phyloP scores from a whole-genome alignment of 73 alveolate genomes.

The Paramecium octaurelia region DNA sequence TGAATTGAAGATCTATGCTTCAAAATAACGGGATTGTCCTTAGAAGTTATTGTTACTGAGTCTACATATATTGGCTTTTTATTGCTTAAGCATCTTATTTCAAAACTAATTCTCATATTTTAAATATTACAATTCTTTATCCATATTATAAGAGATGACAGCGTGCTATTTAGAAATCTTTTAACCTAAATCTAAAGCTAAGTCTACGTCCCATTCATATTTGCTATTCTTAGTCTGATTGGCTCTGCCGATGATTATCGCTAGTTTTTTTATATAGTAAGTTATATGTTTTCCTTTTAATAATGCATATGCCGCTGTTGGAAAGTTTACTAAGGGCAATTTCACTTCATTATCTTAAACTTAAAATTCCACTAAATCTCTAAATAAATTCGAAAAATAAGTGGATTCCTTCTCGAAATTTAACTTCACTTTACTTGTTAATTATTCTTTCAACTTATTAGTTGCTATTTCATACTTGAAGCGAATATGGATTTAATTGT shows the following conservation, averaged over 20 bases:
- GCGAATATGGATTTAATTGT: not conserved
- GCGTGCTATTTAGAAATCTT: slow-evolving; percentile 61
- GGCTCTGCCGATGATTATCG: slow-evolving; percentile 53
- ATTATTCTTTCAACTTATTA: not conserved
- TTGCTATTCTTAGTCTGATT: slow-evolving; percentile 1
- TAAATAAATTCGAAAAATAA: not conserved
- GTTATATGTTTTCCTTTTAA: slow-evolving; percentile 51
- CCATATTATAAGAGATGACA: slow-evolving; percentile 25
- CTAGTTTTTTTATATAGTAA: slow-evolving; percentile 50
- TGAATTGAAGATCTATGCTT: slow-evolving; percentile 47
- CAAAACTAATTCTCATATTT: not conserved
- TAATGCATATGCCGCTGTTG: slow-evolving; percentile 53
- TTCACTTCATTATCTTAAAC: not conserved
- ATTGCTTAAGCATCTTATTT: slow-evolving; percentile 49
- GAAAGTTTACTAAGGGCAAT: not conserved
- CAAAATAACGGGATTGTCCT: slow-evolving; percentile 37
- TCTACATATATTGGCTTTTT: slow-evolving; percentile 43
- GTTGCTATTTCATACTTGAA: slow-evolving; percentile 10
- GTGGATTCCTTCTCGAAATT: not conserved
- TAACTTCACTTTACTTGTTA: not conserved
- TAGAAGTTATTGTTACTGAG: not conserved
- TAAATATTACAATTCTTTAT: not conserved
- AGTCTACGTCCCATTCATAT: slow-evolving; percentile 55
- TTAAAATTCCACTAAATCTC: not conserved
- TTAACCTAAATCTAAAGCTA: slow-evolving; percentile 36